Percentiles rank a stretch among this genome's conserved stretches.
Conservation (phyloP, 2,329 filamentous ascomycete species). For the Tolypocladium tropicale region DNA sequence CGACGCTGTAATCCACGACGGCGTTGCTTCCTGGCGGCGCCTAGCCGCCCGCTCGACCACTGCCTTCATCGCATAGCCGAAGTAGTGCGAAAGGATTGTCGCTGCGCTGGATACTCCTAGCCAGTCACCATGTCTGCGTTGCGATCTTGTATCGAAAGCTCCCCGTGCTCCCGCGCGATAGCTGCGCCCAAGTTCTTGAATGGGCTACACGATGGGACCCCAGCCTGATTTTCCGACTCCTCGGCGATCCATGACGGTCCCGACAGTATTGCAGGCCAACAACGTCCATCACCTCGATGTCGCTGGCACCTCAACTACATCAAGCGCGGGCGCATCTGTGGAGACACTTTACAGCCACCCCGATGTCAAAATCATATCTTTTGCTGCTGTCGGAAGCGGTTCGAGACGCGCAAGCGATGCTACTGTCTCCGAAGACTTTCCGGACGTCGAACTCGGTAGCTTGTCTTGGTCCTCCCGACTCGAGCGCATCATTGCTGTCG, state of each 20-base stretch:
- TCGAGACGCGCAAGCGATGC: constrained; percentile 12
- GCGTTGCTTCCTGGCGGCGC: neutral
- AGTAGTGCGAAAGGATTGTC: neutral
- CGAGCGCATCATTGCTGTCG: constrained; percentile 71
- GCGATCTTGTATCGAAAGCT: neutral
- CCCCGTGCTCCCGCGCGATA: neutral
- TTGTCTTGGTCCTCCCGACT: constrained; percentile 66
- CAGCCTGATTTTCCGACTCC: neutral
- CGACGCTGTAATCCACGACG: neutral
- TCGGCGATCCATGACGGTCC: neutral
- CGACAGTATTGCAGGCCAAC: neutral
- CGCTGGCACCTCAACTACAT: neutral
- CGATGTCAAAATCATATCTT: constrained; percentile 56
- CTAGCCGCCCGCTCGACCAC: neutral
- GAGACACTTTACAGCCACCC: constrained; percentile 69
- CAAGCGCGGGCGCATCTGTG: constrained; percentile 21
- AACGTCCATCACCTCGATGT: neutral
- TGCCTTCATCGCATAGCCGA: neutral
- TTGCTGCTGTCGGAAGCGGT: constrained; percentile 25
- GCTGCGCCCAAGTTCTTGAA: neutral
- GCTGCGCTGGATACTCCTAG: neutral
- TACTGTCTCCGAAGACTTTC: constrained; percentile 1
- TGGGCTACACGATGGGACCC: neutral
- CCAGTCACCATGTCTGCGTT: neutral
- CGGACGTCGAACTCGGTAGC: constrained; percentile 42